These are phyloP conservation scores for Ceratobasidium sp. DNA, from an alignment of 1,284 basidiomycete genomes.

Conservation along the genomic window DNA sequence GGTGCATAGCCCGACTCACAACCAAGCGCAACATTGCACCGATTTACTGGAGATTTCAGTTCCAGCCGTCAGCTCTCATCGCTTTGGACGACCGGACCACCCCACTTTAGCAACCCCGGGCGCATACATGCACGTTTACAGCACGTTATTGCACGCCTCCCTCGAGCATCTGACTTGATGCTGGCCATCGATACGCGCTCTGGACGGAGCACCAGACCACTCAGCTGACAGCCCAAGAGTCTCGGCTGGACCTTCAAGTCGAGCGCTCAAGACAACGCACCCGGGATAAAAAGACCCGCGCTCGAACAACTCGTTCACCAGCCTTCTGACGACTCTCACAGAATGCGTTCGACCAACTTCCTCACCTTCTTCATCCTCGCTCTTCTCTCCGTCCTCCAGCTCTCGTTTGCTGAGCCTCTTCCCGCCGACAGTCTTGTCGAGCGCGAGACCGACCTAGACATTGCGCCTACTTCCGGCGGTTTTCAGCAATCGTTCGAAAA, in stretches of 20 bases:
- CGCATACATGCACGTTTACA: neutral
- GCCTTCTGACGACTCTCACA: conserved; percentile 8
- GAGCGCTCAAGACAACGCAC: neutral
- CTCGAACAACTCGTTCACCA: neutral
- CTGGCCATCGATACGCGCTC: neutral
- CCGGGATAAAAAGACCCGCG: neutral
- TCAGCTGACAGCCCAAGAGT: neutral
- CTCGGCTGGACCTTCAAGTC: neutral
- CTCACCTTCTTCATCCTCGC: conserved; percentile 12
- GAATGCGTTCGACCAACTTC: neutral
- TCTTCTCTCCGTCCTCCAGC: neutral
- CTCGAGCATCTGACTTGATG: neutral
- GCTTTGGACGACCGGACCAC: no score
- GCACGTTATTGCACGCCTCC: neutral
- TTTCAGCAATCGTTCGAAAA: neutral
- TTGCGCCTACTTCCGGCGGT: neutral
- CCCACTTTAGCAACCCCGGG: no score
- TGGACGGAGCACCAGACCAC: neutral
- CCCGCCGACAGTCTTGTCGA: neutral
- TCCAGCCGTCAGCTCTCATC: no score
- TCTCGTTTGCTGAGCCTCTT: neutral
- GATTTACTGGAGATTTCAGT: no score
- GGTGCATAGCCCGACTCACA: no score
- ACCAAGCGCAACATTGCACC: no score
- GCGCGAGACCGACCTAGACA: neutral